phyloP scores from a whole-genome alignment of 345 rosid genomes.

The Trapa bicornis region DNA sequence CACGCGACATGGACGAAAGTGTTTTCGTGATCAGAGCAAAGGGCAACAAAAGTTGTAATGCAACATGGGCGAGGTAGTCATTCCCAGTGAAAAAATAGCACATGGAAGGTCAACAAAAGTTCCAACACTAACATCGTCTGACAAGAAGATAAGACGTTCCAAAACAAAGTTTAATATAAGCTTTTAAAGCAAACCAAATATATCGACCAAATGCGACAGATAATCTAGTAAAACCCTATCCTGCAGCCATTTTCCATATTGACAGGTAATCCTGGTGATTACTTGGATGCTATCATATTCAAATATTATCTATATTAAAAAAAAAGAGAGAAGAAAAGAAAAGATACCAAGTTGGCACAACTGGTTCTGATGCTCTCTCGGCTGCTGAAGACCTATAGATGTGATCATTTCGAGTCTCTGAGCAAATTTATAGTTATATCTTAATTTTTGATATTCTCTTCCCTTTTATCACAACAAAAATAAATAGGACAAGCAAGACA shows the following conservation, averaged over 20 bases:
- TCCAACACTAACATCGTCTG: neutral
- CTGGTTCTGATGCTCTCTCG: neutral
- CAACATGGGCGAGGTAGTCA: too few relatives aligned
- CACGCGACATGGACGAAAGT: too few relatives aligned
- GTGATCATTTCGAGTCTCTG: neutral
- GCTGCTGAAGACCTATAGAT: neutral
- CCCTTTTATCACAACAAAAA: conserved; percentile 45
- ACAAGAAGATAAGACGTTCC: neutral
- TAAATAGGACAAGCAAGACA: conserved; percentile 21
- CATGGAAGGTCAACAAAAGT: neutral
- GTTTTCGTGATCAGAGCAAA: too few relatives aligned
- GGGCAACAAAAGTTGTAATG: too few relatives aligned
- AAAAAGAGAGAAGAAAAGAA: neutral
- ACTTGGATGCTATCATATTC: too few relatives aligned
- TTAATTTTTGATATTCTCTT: conserved; percentile 65
- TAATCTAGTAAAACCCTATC: too few relatives aligned
- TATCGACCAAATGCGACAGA: too few relatives aligned
- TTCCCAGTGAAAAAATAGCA: too few relatives aligned
- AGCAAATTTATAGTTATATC: conserved; percentile 22
- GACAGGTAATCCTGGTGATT: too few relatives aligned
- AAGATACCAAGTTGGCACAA: neutral
- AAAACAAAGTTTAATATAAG: neutral
- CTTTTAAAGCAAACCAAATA: too few relatives aligned
- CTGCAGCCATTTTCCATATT: too few relatives aligned
- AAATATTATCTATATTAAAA: too few relatives aligned